Percentiles rank a stretch among this genome's conserved stretches.
Conservation (phyloP, 371 early-diverging fungal genomes). For the Actinomortierella wolfii region DNA sequence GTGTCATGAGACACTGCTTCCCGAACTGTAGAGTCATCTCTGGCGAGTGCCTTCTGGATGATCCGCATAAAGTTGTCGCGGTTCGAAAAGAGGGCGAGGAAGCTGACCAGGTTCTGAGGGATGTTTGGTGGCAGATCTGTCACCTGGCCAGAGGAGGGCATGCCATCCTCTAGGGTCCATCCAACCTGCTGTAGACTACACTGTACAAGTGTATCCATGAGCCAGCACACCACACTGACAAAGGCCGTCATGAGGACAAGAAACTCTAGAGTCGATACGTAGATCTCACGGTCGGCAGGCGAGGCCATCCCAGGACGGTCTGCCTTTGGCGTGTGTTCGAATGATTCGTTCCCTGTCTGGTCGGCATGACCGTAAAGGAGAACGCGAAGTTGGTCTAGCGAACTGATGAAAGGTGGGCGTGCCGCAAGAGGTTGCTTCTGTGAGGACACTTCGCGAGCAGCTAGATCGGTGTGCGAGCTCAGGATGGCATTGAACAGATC, state of each 20-base stretch:
- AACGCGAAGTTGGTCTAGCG: constrained; percentile 13
- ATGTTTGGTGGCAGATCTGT: too few species aligned
- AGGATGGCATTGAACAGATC: constrained; percentile 30
- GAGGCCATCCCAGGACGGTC: neutral
- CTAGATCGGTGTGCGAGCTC: constrained; percentile 25
- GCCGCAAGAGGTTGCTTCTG: constrained; percentile 28
- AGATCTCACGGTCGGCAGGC: constrained; percentile 8
- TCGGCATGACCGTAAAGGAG: neutral
- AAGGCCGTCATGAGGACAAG: constrained; percentile 38
- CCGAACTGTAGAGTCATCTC: neutral
- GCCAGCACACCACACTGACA: constrained; percentile 39
- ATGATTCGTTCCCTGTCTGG: neutral
- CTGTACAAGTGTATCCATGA: constrained; percentile 23
- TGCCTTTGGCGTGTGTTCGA: neutral
- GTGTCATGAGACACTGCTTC: neutral
- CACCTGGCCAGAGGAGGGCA: too few species aligned
- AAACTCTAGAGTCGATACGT: constrained; percentile 30
- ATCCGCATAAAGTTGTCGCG: constrained; percentile 33
- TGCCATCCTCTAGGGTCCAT: too few species aligned
- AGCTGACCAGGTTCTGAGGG: constrained; percentile 1
- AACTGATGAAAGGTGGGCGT: constrained; percentile 20
- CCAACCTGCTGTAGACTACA: too few species aligned
- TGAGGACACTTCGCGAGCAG: constrained; percentile 29
- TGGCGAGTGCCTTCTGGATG: constrained; percentile 21
- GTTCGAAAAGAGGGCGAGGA: constrained; percentile 23